A percentile compares a stretch with the other conserved stretches of the same genome.
These are phyloP conservation scores for Verticillium nubilum DNA, from an alignment of 2,329 filamentous ascomycete genomes.

Conservation along the genomic window DNA sequence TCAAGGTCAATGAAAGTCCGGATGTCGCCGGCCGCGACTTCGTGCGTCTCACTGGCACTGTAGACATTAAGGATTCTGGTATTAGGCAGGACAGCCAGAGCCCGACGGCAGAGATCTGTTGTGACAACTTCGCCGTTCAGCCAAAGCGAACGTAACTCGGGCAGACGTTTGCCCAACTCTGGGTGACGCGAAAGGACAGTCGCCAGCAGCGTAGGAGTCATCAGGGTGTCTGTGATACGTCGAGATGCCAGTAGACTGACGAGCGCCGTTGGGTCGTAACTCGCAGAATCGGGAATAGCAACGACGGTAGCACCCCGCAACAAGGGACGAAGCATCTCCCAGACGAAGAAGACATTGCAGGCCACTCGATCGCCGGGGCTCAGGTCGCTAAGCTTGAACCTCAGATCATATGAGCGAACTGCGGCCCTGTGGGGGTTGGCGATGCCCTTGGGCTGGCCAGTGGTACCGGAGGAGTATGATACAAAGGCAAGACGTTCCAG, in stretches of 20 bases:
- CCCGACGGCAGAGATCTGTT: constrained; percentile 66
- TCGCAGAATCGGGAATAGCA: constrained; percentile 67
- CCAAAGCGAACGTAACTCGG: constrained; percentile 66
- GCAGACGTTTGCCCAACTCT: constrained; percentile 57
- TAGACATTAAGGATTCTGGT: constrained; percentile 73
- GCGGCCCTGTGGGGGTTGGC: constrained; percentile 72
- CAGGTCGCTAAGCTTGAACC: constrained; percentile 66
- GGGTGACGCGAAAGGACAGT: constrained; percentile 67
- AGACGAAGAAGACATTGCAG: constrained; percentile 86
- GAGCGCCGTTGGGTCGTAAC: constrained; percentile 70
- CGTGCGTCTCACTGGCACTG: constrained; percentile 77
- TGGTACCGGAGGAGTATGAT: constrained; percentile 75
- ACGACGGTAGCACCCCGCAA: constrained; percentile 72
- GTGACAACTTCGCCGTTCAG: constrained; percentile 80
- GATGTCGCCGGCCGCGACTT: constrained; percentile 74
- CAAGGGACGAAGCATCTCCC: constrained; percentile 76
- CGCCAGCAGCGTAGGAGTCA: constrained; percentile 75
- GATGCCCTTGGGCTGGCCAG: constrained; percentile 76
- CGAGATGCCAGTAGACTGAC: constrained; percentile 64
- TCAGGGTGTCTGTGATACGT: constrained; percentile 71
- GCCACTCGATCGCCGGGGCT: constrained; percentile 70
- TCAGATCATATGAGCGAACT: constrained; percentile 66
- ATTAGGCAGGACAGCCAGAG: constrained; percentile 61
- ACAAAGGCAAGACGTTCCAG: constrained; percentile 72
- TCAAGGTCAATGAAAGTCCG: constrained; percentile 59